These are phyloP conservation scores for Aspergillus pseudoterreus DNA, from an alignment of 2,329 filamentous ascomycete genomes.

Conservation along the genomic window DNA sequence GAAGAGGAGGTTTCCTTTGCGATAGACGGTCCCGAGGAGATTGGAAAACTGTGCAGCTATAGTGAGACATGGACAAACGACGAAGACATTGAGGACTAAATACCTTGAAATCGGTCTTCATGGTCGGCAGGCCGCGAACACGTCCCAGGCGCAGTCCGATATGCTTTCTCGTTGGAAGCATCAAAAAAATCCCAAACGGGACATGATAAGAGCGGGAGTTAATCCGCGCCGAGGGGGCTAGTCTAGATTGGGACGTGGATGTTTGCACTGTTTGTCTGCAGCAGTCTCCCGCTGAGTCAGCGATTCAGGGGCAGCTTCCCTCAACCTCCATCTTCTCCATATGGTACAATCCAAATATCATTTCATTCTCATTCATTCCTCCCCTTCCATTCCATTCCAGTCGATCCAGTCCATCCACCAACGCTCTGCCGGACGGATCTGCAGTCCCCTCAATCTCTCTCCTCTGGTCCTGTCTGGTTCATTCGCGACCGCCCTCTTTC, in stretches of 20 bases:
- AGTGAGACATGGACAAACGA: constrained; percentile 1
- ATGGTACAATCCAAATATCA: neutral
- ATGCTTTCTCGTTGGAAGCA: constrained; percentile 10
- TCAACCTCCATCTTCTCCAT: constrained; percentile 1
- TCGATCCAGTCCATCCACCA: neutral
- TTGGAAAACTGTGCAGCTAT: constrained; percentile 75
- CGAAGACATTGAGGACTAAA: neutral
- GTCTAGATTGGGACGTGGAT: constrained; percentile 7
- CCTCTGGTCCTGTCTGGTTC: neutral
- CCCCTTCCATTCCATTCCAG: neutral
- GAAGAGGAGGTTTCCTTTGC: constrained; percentile 94
- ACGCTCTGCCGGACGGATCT: neutral
- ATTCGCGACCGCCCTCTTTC: neutral
- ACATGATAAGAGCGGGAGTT: constrained; percentile 24
- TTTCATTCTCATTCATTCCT: neutral
- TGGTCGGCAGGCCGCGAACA: constrained; percentile 42
- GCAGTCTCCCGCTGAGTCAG: constrained; percentile 11
- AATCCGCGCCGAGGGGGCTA: constrained; percentile 25
- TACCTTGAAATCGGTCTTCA: constrained; percentile 99
- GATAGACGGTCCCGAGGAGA: constrained; percentile 95
- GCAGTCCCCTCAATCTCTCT: neutral
- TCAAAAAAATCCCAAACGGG: constrained; percentile 21
- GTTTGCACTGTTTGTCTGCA: neutral
- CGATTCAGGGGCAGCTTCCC: constrained; percentile 32
- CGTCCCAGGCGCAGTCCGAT: constrained; percentile 21